phyloP scores from a whole-genome alignment of 2,329 filamentous ascomycete species.

The Penicillium sp. region DNA sequence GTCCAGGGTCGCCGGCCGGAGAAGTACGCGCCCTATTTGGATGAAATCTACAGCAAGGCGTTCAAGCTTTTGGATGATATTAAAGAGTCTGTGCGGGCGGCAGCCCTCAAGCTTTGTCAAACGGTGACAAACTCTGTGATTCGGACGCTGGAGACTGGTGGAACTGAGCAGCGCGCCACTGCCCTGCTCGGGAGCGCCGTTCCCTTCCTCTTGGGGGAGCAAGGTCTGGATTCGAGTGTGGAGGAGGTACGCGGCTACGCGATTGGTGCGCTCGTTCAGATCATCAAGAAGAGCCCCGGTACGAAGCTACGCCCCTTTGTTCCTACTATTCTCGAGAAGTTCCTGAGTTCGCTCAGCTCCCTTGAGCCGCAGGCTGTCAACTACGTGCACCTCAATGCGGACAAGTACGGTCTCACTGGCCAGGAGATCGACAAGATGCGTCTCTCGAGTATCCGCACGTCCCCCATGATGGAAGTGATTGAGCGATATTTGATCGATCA shows the following conservation, averaged over 20 bases:
- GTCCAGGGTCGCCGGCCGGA: constrained; percentile 74
- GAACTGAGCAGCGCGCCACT: constrained; percentile 62
- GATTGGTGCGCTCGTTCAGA: constrained; percentile 77
- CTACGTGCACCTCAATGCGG: constrained; percentile 86
- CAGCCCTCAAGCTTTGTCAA: constrained; percentile 79
- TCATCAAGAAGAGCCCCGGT: constrained; percentile 82
- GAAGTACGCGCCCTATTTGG: constrained; percentile 80
- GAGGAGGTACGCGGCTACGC: constrained; percentile 85
- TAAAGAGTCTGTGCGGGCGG: constrained; percentile 80
- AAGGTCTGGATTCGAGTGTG: constrained; percentile 83
- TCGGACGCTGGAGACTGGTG: constrained; percentile 77
- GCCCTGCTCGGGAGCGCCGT: constrained; percentile 83
- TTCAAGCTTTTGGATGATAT: constrained; percentile 96
- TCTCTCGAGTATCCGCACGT: constrained; percentile 75
- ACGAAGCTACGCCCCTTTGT: constrained; percentile 76
- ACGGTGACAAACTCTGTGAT: constrained; percentile 81
- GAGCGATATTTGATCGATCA: constrained; percentile 78
- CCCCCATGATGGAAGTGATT: constrained; percentile 88
- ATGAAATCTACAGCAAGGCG: constrained; percentile 78
- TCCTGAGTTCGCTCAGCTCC: constrained; percentile 78
- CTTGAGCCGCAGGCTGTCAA: constrained; percentile 88
- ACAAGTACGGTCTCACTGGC: constrained; percentile 77
- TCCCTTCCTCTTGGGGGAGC: constrained; percentile 84
- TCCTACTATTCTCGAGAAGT: constrained; percentile 73
- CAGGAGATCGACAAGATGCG: constrained; percentile 88